Evolutionary conservation across 108 stramenopile species (phyloP).

Genomic region (Nitzschia palea): DNA sequence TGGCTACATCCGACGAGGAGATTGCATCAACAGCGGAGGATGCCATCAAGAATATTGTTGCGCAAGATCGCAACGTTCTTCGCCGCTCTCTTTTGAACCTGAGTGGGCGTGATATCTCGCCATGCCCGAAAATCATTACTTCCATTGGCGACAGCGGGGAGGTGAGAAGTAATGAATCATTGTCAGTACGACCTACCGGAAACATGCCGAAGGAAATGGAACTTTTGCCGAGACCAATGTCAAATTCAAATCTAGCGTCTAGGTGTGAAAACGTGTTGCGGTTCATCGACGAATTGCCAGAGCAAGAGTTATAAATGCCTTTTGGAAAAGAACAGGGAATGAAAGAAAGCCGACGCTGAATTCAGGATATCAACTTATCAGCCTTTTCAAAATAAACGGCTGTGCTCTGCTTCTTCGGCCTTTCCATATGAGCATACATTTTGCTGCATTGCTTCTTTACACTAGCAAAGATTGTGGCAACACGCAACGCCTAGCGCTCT

Average conservation of each 20-base stretch:
- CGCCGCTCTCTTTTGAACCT: conserved; percentile 21
- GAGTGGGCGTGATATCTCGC: conserved; percentile 15
- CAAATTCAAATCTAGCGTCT: background rate
- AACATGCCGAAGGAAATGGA: background rate
- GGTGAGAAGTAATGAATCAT: background rate
- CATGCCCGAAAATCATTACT: background rate
- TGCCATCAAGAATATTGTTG: conserved; percentile 15
- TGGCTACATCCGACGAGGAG: conserved; percentile 2
- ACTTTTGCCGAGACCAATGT: background rate
- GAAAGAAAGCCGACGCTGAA: too few species aligned
- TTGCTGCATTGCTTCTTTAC: too few species aligned
- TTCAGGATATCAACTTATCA: too few species aligned
- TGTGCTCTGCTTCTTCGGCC: too few species aligned
- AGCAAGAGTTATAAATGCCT: conserved; percentile 1
- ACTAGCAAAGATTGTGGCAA: too few species aligned
- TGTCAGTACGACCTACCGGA: background rate
- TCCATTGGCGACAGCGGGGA: background rate
- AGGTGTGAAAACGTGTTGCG: conserved; percentile 4
- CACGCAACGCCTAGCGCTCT: too few species aligned
- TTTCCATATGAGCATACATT: too few species aligned
- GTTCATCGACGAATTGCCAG: conserved; percentile 12
- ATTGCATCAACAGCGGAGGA: conserved; percentile 8
- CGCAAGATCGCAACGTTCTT: conserved; percentile 25
- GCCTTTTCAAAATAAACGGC: too few species aligned
- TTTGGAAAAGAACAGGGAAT: background rate